Percentiles rank a stretch among this genome's conserved stretches.
Conservation (phyloP, 257 asterid species). For the Plantago elongata region DNA sequence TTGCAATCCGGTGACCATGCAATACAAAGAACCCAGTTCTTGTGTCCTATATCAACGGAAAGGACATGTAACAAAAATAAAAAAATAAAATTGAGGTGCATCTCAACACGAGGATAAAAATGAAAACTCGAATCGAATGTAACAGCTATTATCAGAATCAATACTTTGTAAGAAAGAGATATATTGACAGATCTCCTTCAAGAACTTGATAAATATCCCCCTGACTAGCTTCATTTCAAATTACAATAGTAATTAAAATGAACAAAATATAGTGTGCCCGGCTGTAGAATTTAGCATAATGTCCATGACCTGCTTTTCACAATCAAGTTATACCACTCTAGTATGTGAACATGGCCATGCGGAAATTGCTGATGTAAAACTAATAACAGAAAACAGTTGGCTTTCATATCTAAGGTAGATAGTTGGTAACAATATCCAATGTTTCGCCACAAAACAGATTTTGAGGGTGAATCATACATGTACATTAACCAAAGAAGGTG, state of each 20-base stretch:
- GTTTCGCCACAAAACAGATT: too few species aligned
- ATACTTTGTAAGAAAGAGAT: neutral
- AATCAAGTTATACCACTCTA: too few species aligned
- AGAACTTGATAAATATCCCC: neutral
- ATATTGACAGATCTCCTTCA: neutral
- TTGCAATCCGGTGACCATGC: slow-evolving; percentile 96
- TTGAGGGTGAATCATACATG: neutral
- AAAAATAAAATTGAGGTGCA: neutral
- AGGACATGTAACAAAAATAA: slow-evolving; percentile 3
- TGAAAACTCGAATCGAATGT: neutral
- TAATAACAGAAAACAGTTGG: too few species aligned
- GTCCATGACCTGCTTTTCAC: too few species aligned
- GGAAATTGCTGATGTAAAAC: too few species aligned
- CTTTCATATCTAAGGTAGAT: too few species aligned
- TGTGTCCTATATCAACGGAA: slow-evolving; percentile 56
- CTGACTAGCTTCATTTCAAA: neutral
- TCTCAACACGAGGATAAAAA: neutral
- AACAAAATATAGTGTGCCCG: neutral
- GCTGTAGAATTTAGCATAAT: too few species aligned
- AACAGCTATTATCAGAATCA: neutral
- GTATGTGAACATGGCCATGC: too few species aligned
- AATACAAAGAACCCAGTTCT: slow-evolving; percentile 89
- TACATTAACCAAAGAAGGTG: neutral
- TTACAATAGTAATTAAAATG: slow-evolving; percentile 12
- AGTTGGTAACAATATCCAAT: too few species aligned